A percentile compares a stretch with the other conserved stretches of the same genome.
These are phyloP conservation scores for Kodamaea suecica DNA, from an alignment of 1,139 yeast genomes.

Conservation along the genomic window DNA sequence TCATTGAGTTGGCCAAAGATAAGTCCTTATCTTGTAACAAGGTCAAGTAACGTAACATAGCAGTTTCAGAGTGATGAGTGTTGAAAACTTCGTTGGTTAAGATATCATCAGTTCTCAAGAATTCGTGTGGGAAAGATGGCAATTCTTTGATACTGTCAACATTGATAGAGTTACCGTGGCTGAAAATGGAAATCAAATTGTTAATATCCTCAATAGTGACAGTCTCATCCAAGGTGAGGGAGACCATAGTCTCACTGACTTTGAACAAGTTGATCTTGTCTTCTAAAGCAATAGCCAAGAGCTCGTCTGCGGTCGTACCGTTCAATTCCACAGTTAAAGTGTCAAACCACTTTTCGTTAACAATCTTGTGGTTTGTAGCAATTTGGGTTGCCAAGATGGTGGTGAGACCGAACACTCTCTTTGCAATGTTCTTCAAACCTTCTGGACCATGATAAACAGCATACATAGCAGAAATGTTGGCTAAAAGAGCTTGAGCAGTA, in stretches of 20 bases:
- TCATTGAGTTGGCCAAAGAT: slow-evolving; percentile 94
- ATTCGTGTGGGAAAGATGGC: slow-evolving; percentile 53
- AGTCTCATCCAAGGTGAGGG: slow-evolving; percentile 85
- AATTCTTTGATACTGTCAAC: slow-evolving; percentile 27
- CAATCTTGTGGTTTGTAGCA: slow-evolving; percentile 43
- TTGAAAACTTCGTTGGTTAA: slow-evolving; percentile 79
- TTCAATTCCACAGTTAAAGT: slow-evolving; percentile 69
- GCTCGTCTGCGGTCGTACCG: slow-evolving; percentile 49
- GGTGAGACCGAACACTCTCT: slow-evolving; percentile 74
- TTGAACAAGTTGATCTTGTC: slow-evolving; percentile 75
- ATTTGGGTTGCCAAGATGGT: slow-evolving; percentile 64
- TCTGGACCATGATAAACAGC: slow-evolving; percentile 96
- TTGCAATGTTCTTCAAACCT: slow-evolving; percentile 80
- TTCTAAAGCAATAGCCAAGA: slow-evolving; percentile 58
- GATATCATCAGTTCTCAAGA: slow-evolving; percentile 60
- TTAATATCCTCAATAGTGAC: slow-evolving; percentile 61
- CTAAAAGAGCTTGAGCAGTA: slow-evolving; percentile 94
- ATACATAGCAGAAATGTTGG: slow-evolving; percentile 93
- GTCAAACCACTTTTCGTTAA: slow-evolving; percentile 76
- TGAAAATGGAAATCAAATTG: slow-evolving; percentile 57
- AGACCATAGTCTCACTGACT: slow-evolving; percentile 59
- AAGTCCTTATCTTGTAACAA: slow-evolving; percentile 83
- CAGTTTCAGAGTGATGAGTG: slow-evolving; percentile 87
- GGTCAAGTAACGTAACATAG: slow-evolving; percentile 88
- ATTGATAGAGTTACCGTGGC: slow-evolving; percentile 26